Conservation (phyloP, 371 early-diverging fungal species). For the Lichtheimia hyalospora region DNA sequence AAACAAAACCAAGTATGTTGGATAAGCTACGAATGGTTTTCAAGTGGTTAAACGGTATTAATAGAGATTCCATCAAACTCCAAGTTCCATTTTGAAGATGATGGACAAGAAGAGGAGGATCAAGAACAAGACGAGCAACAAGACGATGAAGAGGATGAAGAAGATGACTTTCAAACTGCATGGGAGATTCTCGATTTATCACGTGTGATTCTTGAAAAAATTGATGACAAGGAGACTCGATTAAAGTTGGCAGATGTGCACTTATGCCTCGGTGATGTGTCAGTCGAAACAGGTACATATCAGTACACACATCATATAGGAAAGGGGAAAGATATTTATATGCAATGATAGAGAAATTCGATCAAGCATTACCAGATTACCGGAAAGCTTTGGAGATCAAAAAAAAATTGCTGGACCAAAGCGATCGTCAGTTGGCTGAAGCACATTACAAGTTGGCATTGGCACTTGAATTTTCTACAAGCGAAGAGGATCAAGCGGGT, state of each 20-base stretch:
- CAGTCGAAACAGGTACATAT: slow-evolving; percentile 73
- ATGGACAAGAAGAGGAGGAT: slow-evolving; percentile 42
- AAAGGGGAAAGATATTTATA: background rate
- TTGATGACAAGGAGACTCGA: slow-evolving; percentile 57
- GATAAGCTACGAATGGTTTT: background rate
- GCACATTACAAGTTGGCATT: slow-evolving; percentile 76
- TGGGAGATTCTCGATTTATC: slow-evolving; percentile 89
- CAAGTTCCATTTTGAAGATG: slow-evolving; percentile 52
- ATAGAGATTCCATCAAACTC: slow-evolving; percentile 38
- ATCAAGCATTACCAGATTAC: slow-evolving; percentile 78
- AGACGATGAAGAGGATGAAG: slow-evolving; percentile 43
- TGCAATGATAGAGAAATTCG: slow-evolving; percentile 70
- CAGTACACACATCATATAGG: too few relatives aligned
- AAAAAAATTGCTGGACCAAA: slow-evolving; percentile 49
- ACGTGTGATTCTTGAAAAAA: slow-evolving; percentile 75
- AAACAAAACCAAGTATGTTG: too few relatives aligned
- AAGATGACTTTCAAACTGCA: slow-evolving; percentile 85
- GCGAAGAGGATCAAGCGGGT: slow-evolving; percentile 52
- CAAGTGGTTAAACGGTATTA: background rate
- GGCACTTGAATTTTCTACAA: slow-evolving; percentile 64
- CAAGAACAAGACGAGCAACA: slow-evolving; percentile 39
- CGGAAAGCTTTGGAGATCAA: slow-evolving; percentile 72
- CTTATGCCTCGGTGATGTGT: slow-evolving; percentile 79
- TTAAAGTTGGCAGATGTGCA: slow-evolving; percentile 73
- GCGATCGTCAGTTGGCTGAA: slow-evolving; percentile 84